Evolutionary conservation across 805 yeast genomes (phyloP), one percentile per base, ranked within the genome.

Genomic region (Huiozyma naganishii): DNA sequence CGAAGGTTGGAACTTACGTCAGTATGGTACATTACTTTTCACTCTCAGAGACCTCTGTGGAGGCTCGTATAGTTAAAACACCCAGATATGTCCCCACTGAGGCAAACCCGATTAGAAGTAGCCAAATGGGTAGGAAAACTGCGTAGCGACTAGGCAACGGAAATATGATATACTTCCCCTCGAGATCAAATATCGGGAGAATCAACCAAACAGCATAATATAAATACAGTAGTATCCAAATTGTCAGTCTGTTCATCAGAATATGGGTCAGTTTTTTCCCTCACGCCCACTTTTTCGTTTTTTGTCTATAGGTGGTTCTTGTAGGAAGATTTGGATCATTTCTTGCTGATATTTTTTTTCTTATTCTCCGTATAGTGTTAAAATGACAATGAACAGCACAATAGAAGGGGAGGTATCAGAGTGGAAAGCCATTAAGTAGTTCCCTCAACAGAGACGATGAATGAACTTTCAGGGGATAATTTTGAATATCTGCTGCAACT

Each of bases 91-190:
- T 52, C 2, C 62, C 65, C 13, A 60, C 58, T 9, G 57, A 36
- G 10, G 52, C 42, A 32, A 56, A 45, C 4, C 61, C 66, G 7
- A 52, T 30, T 4, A 61, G 39, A 35, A 62, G 41, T 13, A 61
- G 45, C 6, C 50, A 43, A 6, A 61, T 57, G 7, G 67, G 67
- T 10, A 61, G 28, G 32, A 55, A 54, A 17, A 59, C 52, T 2
- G 66, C 67, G 37, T 54, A 53, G 23, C 48, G 41, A 35, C 63
- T 58, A 4, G 62, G 57, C 1, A 61, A 32, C 9, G 66, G 67
- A 41, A 62, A 62, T 36, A 42, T n/a, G 10, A 27, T 12, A 23
- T 40, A 37, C 36, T 32, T 42, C 9, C 44, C 44, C 33, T 47
- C 50, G 10, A 44, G 36, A n/a, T 57, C 62, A 49, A 62, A 61